A percentile compares a stretch with the other conserved stretches of the same genome.
Conservation (phyloP, 2,329 filamentous ascomycete genomes). For the Sporothrix brunneoviolacea region DNA sequence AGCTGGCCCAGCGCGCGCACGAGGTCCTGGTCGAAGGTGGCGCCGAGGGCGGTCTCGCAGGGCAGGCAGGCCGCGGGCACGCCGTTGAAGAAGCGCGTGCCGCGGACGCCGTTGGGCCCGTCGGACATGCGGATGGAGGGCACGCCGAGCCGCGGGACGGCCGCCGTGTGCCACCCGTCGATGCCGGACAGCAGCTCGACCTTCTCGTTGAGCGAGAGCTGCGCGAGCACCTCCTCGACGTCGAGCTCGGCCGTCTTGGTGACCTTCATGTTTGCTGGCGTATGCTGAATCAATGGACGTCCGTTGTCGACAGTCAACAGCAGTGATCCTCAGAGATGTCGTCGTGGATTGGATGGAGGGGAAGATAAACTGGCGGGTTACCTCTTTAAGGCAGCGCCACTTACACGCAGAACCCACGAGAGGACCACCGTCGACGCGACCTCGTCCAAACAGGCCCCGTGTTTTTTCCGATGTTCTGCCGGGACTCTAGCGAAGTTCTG, state of each 20-base stretch:
- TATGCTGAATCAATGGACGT: no score
- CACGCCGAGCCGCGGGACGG: conserved; percentile 24
- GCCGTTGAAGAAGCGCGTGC: conserved; percentile 28
- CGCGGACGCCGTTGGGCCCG: conserved; percentile 29
- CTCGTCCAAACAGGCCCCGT: background rate
- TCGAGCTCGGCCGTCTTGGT: conserved; percentile 5
- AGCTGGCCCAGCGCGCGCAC: conserved; percentile 56
- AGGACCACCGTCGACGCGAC: no score
- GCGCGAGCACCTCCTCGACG: conserved; percentile 10
- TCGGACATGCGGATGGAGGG: conserved; percentile 29
- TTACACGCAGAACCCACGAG: no score
- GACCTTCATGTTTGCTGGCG: background rate
- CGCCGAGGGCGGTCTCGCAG: conserved; percentile 43
- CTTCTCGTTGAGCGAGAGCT: conserved; percentile 12
- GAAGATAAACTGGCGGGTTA: no score
- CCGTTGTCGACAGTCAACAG: no score
- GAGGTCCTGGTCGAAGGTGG: conserved; percentile 60
- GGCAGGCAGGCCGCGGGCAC: conserved; percentile 40
- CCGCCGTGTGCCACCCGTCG: conserved; percentile 26
- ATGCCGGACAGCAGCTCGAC: conserved; percentile 22
- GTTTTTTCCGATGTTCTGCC: conserved; percentile 6
- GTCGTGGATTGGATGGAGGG: no score
- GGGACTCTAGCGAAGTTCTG: no score
- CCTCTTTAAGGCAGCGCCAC: background rate
- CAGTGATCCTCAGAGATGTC: no score